Evolutionary conservation across 2,329 filamentous ascomycete genomes (phyloP), one percentile per base, ranked within the genome.

Genomic region (Elsinoe necatrix): DNA sequence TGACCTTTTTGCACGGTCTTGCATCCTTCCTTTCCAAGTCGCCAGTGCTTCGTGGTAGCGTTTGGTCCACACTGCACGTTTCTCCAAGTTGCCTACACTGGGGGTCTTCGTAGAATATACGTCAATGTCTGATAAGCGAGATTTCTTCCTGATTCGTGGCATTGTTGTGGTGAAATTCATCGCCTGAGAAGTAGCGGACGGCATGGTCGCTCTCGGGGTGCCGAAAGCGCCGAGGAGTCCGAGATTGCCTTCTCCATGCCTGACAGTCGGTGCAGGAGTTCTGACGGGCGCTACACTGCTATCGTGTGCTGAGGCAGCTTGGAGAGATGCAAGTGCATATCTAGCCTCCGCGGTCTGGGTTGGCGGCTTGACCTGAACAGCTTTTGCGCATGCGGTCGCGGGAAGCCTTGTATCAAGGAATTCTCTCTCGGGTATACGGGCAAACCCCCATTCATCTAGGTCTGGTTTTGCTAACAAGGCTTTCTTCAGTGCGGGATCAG

Each of bases 371-470:
- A 23, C 43, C 7, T 34, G 16, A 12, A 16, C 48, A 52, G 48
- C 6, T 29, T 48, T 20, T 21, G 48, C 48, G n/a, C 48, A 52
- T n/a, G 18, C 16, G 9, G 48, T 39, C 5, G 31, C 48, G 12
- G 48, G 48, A 21, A 52, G 48, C 11, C 21, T 5, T 2, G 48
- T 16, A 21, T 52, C 42, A 3, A 20, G 41, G 18, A 56, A 34
- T 34, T 56, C 54, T 16, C 25, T 16, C 11, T 35, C 14, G 8
- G 21, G 16, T n/a, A 56, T 48, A 8, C 43, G 37, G 9, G 23
- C 71, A 57, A 81, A 75, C 1, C 78, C 79, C 66, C 77, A 73
- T 31, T 71, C 64, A 60, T 81, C 76, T 60, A 12, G 68, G 59
- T 14, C 67, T 66, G 54, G 37, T 45, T 47, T 47, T 67, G 56